Percentiles rank a stretch among this genome's conserved stretches.
Evolutionary conservation across 2,329 filamentous ascomycete genomes (phyloP).

Genomic region (Fusarium incarnatum): DNA sequence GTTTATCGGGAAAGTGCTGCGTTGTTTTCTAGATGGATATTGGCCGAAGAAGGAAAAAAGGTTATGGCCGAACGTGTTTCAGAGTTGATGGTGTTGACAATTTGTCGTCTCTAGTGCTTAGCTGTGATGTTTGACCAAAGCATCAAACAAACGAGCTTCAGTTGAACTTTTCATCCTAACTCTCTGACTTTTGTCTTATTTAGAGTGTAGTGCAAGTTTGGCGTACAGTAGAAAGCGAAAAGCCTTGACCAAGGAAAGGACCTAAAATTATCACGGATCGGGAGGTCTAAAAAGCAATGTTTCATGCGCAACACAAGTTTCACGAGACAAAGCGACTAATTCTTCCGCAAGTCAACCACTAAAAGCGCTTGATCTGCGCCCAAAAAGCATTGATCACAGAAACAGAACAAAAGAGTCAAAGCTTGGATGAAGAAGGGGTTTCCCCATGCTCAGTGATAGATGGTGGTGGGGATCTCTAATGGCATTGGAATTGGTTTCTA

Average conservation of each 20-base stretch:
- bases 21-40: background rate
- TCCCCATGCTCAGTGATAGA: background rate
- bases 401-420: background rate
- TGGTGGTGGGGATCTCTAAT: background rate
- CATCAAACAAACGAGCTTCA: conserved; percentile 13
- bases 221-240: background rate
- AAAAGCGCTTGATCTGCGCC: background rate
- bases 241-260: background rate
- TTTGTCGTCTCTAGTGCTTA: no score
- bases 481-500: conserved; percentile 2
- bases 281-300: conserved; percentile 2
- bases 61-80: conserved; percentile 10
- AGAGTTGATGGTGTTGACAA: conserved; percentile 16
- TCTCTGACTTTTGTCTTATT: background rate
- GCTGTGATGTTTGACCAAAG: conserved; percentile 25
- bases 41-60: background rate
- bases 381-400: background rate
- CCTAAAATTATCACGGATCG: background rate
- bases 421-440: background rate
- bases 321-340: background rate
- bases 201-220: background rate
- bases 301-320: conserved; percentile 20
- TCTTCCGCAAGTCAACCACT: background rate
- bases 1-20: background rate
- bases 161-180: background rate